Percentiles rank a stretch among this genome's conserved stretches.
These are phyloP conservation scores for Aspergillus aculeatus DNA, from an alignment of 2,329 filamentous ascomycete species.

Conservation along the genomic window DNA sequence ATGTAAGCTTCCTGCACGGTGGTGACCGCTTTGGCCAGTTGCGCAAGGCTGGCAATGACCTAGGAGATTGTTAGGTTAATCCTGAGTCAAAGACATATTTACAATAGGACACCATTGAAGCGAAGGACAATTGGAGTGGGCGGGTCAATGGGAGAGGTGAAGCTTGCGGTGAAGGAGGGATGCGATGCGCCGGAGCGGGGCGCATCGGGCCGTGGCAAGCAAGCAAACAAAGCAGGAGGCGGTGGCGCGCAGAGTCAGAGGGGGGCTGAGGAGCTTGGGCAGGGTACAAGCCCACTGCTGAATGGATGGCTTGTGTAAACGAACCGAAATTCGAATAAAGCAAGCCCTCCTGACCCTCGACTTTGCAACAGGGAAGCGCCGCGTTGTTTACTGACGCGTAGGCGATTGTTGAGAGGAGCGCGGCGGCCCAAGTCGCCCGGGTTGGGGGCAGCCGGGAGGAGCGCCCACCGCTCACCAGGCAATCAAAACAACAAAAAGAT, in stretches of 20 bases:
- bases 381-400: slow-evolving; percentile 16
- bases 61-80: slow-evolving; percentile 42
- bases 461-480: neutral
- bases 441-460: slow-evolving; percentile 1
- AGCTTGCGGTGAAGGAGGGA: slow-evolving; percentile 5
- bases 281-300: neutral
- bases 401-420: slow-evolving; percentile 1
- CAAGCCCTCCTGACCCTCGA: neutral
- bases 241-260: neutral
- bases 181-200: slow-evolving; percentile 5
- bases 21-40: slow-evolving; percentile 75
- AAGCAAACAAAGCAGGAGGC: neutral
- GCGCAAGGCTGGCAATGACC: slow-evolving; percentile 75
- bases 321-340: neutral
- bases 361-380: neutral
- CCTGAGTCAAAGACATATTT: neutral
- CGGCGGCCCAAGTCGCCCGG: slow-evolving; percentile 4
- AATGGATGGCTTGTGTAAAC: neutral
- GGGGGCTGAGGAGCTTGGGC: neutral
- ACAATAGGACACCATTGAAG: neutral
- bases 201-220: neutral
- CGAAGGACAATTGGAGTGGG: neutral
- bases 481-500: neutral
- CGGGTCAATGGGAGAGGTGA: neutral
- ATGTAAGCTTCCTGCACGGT: slow-evolving; percentile 81